phyloP scores from a whole-genome alignment of 331 rosid species.

The Telfairia occidentalis region DNA sequence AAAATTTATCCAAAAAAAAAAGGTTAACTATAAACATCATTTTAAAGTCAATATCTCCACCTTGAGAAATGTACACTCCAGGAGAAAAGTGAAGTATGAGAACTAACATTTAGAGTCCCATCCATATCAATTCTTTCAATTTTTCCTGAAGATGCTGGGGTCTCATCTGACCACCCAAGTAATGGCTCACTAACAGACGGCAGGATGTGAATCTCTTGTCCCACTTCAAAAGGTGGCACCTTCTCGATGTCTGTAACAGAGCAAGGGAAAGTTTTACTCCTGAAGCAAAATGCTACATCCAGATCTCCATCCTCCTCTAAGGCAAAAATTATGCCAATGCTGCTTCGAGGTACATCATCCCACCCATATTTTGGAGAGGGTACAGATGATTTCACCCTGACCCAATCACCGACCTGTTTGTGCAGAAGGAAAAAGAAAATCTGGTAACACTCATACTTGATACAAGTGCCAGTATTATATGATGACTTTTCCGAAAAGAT shows the following conservation, averaged over 20 bases:
- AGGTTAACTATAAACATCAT: slow-evolving; percentile 10
- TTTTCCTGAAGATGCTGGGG: slow-evolving; percentile 86
- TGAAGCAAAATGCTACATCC: slow-evolving; percentile 94
- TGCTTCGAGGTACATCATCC: slow-evolving; percentile 88
- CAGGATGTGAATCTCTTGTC: slow-evolving; percentile 74
- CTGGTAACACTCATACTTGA: slow-evolving; percentile 2
- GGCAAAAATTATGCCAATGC: slow-evolving; percentile 84
- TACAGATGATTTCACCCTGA: slow-evolving; percentile 89
- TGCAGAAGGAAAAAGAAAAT: neutral
- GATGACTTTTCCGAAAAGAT: neutral
- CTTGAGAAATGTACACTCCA: neutral
- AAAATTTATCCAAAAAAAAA: slow-evolving; percentile 13
- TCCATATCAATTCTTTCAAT: slow-evolving; percentile 82
- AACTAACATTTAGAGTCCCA: slow-evolving; percentile 89
- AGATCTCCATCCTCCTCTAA: slow-evolving; percentile 93
- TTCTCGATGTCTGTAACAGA: slow-evolving; percentile 94
- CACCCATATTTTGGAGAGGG: slow-evolving; percentile 97
- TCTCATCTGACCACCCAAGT: slow-evolving; percentile 96
- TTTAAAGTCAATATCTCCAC: neutral
- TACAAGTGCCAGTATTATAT: slow-evolving; percentile 4
- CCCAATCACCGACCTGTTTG: slow-evolving; percentile 94
- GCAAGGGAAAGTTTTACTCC: slow-evolving; percentile 83
- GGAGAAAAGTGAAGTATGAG: neutral
- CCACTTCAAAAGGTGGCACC: slow-evolving; percentile 79
- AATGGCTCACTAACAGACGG: slow-evolving; percentile 70